Percentiles rank a stretch among this genome's conserved stretches.
Evolutionary conservation across 108 stramenopile genomes (phyloP).

Genomic region (Nannochloropsis granulata): DNA sequence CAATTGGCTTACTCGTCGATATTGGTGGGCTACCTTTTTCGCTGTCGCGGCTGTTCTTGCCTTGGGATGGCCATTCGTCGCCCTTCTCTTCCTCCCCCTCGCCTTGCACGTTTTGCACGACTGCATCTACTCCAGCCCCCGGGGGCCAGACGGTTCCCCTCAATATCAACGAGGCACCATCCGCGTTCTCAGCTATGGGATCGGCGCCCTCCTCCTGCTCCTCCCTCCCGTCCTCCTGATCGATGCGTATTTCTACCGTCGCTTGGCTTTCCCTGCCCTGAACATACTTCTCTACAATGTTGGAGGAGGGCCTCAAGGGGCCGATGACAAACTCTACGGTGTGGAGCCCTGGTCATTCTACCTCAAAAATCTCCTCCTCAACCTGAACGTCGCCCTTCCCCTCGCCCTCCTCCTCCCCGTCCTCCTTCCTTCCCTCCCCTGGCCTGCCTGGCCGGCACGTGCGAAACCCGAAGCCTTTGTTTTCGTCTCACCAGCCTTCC

Average conservation of each 20-base stretch:
- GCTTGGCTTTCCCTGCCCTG: slow-evolving; percentile 7
- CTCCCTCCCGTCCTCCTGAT: background rate
- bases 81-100: slow-evolving; percentile 67
- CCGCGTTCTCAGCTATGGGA: background rate
- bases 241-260: slow-evolving; percentile 2
- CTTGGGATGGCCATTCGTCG: slow-evolving; percentile 94
- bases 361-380: slow-evolving; percentile 76
- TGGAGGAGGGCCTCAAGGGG: slow-evolving; percentile 57
- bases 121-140: background rate
- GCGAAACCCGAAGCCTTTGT: background rate
- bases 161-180: background rate
- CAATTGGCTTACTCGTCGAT: slow-evolving; percentile 35
- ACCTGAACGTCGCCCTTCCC: slow-evolving; percentile 55
- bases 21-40: slow-evolving; percentile 42
- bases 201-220: background rate
- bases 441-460: background rate
- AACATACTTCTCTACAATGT: slow-evolving; percentile 43
- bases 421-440: background rate
- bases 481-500: slow-evolving; percentile 44
- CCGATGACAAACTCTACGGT: slow-evolving; percentile 71
- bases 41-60: slow-evolving; percentile 59
- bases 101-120: slow-evolving; percentile 40
- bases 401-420: slow-evolving; percentile 34
- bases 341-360: slow-evolving; percentile 81
- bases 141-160: background rate